These are phyloP conservation scores for Camellia granthamiana DNA, from an alignment of 148 eudicot genomes.

Conservation along the genomic window DNA sequence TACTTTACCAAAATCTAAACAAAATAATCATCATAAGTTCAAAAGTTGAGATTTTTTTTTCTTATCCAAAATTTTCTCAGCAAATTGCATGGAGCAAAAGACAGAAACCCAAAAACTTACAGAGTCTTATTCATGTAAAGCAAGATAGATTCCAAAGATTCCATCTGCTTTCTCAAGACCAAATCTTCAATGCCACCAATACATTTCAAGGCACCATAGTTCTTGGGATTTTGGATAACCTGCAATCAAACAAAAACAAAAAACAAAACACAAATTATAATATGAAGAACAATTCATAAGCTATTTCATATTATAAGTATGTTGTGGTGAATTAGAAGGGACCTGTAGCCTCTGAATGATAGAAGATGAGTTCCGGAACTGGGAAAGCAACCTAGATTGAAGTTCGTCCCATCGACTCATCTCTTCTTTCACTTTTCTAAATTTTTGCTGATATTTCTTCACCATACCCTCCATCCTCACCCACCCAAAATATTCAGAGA, in stretches of 20 bases:
- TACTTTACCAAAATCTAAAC: neutral
- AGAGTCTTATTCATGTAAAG: conserved; percentile 54
- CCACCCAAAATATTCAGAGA: too few species aligned
- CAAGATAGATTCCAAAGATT: conserved; percentile 56
- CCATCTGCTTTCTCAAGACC: conserved; percentile 66
- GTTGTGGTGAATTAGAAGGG: neutral
- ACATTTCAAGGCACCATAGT: conserved; percentile 66
- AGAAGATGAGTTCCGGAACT: conserved; percentile 19
- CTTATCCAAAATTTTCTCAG: neutral
- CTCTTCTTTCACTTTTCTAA: conserved; percentile 20
- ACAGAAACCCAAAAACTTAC: conserved; percentile 32
- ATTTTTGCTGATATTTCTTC: conserved; percentile 25
- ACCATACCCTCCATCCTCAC: conserved; percentile 19
- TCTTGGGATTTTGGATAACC: conserved; percentile 53
- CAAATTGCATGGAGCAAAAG: neutral
- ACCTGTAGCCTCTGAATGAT: conserved; percentile 39
- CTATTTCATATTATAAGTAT: neutral
- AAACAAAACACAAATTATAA: neutral
- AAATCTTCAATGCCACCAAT: conserved; percentile 54
- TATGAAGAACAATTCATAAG: neutral
- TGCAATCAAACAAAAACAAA: conserved; percentile 18
- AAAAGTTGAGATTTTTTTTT: neutral
- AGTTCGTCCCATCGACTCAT: conserved; percentile 27
- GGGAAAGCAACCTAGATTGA: conserved; percentile 23
- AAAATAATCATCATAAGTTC: neutral